A percentile compares a stretch with the other conserved stretches of the same genome.
Evolutionary conservation across 345 rosid genomes (phyloP).

Genomic region (Acer negundo): DNA sequence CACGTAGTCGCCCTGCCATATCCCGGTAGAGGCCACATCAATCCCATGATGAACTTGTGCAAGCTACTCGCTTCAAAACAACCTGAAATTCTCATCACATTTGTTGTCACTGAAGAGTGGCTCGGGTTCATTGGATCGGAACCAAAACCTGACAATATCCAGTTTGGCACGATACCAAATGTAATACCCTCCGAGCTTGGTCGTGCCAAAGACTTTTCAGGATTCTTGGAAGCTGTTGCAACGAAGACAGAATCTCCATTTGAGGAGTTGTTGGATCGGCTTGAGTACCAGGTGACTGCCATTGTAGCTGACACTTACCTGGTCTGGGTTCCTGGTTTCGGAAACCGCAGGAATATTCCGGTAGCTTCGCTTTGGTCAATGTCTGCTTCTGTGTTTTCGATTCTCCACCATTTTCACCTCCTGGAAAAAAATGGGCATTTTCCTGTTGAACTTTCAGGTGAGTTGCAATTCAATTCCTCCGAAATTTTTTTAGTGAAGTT

Average conservation of each 20-base stretch:
- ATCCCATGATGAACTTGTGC: conserved; percentile 75
- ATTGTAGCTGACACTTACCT: conserved; percentile 36
- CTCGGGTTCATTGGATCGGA: conserved; percentile 44
- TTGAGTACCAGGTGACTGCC: conserved; percentile 22
- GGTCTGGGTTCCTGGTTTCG: conserved; percentile 30
- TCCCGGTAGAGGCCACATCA: conserved; percentile 77
- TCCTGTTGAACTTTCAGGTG: conserved; percentile 15
- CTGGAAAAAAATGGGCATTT: conserved; percentile 20
- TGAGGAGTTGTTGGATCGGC: conserved; percentile 37
- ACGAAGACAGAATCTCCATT: conserved; percentile 54
- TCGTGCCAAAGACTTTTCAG: conserved; percentile 34
- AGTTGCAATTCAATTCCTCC: not conserved
- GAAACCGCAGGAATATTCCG: conserved; percentile 40
- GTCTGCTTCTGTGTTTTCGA: conserved; percentile 37
- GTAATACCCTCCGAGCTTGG: conserved; percentile 52
- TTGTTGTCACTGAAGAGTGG: conserved; percentile 82
- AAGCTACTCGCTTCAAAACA: conserved; percentile 37
- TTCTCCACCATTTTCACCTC: conserved; percentile 29
- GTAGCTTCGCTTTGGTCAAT: conserved; percentile 40
- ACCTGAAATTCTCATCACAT: conserved; percentile 44
- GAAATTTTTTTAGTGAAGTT: not conserved
- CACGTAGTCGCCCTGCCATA: conserved; percentile 68
- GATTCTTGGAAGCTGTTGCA: conserved; percentile 40
- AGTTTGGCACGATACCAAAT: conserved; percentile 45
- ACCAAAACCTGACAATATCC: conserved; percentile 34